Percentiles rank a stretch among this genome's conserved stretches.
Conservation (phyloP, 495 filamentous ascomycete genomes). For the Lichina pygmaea region DNA sequence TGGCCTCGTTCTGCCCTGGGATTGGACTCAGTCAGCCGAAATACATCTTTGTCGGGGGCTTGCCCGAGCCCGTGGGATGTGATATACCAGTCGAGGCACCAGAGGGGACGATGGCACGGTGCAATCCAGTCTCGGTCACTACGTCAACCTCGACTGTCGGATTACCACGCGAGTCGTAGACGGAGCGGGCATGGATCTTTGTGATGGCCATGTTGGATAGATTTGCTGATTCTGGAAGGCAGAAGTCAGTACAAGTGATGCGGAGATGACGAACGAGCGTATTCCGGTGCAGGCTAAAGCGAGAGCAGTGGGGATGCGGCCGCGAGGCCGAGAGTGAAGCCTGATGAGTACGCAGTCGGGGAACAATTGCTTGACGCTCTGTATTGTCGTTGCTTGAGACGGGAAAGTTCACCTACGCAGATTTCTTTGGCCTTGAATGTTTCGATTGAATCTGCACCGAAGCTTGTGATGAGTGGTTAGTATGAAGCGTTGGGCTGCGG, state of each 20-base stretch:
- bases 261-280: background rate
- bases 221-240: background rate
- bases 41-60: background rate
- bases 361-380: no score
- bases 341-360: no score
- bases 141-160: slow-evolving; percentile 90
- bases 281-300: background rate
- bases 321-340: background rate
- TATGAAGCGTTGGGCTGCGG: no score
- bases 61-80: background rate
- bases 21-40: background rate
- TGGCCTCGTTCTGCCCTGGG: slow-evolving; percentile 84
- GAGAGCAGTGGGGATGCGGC: background rate
- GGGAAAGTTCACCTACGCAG: no score
- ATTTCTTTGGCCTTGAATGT: no score
- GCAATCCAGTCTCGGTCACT: slow-evolving; percentile 83
- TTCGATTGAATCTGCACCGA: no score
- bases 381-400: no score
- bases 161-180: slow-evolving; percentile 99
- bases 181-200: slow-evolving; percentile 93
- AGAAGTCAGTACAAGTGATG: background rate
- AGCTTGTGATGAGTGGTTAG: no score
- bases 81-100: slow-evolving; percentile 82
- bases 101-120: slow-evolving; percentile 96
- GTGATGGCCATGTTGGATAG: slow-evolving; percentile 55